Percentiles rank a stretch among this genome's conserved stretches.
Evolutionary conservation across 2,329 filamentous ascomycete species (phyloP).

Genomic region (Apiospora marii): DNA sequence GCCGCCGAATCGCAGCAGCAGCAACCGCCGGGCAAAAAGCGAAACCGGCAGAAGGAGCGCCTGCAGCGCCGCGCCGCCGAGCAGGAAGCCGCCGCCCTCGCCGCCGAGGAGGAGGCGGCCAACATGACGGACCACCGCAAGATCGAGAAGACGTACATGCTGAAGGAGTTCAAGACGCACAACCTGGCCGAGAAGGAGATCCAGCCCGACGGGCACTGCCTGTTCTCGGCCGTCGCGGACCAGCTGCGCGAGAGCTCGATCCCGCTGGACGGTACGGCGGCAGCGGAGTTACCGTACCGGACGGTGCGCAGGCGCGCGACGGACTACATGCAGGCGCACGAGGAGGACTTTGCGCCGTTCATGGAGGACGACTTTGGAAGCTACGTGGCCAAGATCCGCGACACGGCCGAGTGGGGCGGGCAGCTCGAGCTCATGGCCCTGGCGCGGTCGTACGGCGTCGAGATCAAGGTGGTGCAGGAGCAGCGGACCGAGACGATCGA

Average conservation of each 20-base stretch:
- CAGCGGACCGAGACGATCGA: slow-evolving; percentile 80
- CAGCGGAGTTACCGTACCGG: slow-evolving; percentile 62
- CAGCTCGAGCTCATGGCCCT: slow-evolving; percentile 89
- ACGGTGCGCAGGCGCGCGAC: slow-evolving; percentile 75
- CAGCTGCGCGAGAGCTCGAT: slow-evolving; percentile 69
- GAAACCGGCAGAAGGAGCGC: slow-evolving; percentile 90
- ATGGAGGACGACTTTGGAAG: slow-evolving; percentile 79
- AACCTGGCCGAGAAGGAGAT: slow-evolving; percentile 80
- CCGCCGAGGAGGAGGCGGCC: slow-evolving; percentile 78
- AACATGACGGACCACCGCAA: slow-evolving; percentile 76
- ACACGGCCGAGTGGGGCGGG: slow-evolving; percentile 96
- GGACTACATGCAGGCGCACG: slow-evolving; percentile 75
- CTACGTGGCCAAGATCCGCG: slow-evolving; percentile 79
- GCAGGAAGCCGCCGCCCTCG: slow-evolving; percentile 71
- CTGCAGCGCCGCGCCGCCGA: slow-evolving; percentile 89
- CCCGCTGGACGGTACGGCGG: slow-evolving; percentile 46
- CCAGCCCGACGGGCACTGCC: slow-evolving; percentile 89
- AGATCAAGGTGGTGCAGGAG: slow-evolving; percentile 87
- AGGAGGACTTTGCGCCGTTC: slow-evolving; percentile 86
- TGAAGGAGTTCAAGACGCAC: slow-evolving; percentile 67
- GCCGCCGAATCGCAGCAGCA: neutral
- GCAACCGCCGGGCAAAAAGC: slow-evolving; percentile 65
- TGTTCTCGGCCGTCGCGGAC: slow-evolving; percentile 91
- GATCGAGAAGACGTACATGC: slow-evolving; percentile 75
- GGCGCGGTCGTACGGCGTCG: slow-evolving; percentile 79